phyloP scores from a whole-genome alignment of 2,329 filamentous ascomycete genomes.

The Neonectria ditissima region DNA sequence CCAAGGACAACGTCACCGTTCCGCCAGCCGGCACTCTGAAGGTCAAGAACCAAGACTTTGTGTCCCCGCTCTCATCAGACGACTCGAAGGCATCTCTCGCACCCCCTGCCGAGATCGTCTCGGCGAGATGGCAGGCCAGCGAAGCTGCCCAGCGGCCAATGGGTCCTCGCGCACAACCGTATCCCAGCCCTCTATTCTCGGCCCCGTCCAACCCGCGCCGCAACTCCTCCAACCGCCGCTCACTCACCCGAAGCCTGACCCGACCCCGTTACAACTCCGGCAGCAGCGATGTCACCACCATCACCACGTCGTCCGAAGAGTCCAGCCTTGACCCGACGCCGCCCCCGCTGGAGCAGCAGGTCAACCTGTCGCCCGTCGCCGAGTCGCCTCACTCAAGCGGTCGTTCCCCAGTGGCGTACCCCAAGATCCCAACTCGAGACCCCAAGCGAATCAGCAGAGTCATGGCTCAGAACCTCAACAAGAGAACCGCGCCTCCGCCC shows the following conservation, averaged over 20 bases:
- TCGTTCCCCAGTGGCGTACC: slow-evolving; percentile 49
- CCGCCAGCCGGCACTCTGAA: slow-evolving; percentile 9
- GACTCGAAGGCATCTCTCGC: slow-evolving; percentile 30
- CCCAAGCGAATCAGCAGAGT: slow-evolving; percentile 37
- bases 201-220: slow-evolving; percentile 39
- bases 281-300: slow-evolving; percentile 50
- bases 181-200: slow-evolving; percentile 43
- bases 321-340: slow-evolving; percentile 32
- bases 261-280: slow-evolving; percentile 44
- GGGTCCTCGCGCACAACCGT: slow-evolving; percentile 31
- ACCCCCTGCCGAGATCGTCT: slow-evolving; percentile 49
- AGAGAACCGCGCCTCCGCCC: slow-evolving; percentile 49
- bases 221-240: slow-evolving; percentile 34
- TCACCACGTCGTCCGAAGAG: slow-evolving; percentile 48
- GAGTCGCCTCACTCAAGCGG: slow-evolving; percentile 57
- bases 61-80: slow-evolving; percentile 8
- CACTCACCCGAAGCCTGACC: slow-evolving; percentile 37
- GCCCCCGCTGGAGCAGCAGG: slow-evolving; percentile 38
- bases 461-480: slow-evolving; percentile 8
- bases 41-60: slow-evolving; percentile 1
- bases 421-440: slow-evolving; percentile 45
- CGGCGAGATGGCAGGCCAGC: slow-evolving; percentile 39
- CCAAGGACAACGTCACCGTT: slow-evolving; percentile 34
- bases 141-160: slow-evolving; percentile 27
- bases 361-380: slow-evolving; percentile 60